Percentiles rank a stretch among this genome's conserved stretches.
These are phyloP conservation scores for Ascochyta viciae-villosae DNA, from an alignment of 2,329 filamentous ascomycete species.

Conservation along the genomic window DNA sequence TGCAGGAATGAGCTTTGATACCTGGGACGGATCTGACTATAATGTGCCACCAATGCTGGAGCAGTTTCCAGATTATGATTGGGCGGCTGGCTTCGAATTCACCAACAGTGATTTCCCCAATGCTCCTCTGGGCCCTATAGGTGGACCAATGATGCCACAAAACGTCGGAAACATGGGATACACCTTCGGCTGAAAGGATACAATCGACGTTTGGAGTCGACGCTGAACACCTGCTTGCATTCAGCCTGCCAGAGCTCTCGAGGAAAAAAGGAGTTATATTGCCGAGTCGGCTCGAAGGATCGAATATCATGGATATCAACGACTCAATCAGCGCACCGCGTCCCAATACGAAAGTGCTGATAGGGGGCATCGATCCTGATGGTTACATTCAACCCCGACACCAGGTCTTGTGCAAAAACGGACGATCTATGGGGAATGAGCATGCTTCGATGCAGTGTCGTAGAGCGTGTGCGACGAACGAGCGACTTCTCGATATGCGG, in stretches of 20 bases:
- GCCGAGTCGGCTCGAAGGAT: neutral
- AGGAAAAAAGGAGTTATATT: neutral
- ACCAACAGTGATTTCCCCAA: constrained; percentile 39
- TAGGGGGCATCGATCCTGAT: no score
- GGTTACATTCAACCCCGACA: no score
- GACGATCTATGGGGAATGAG: neutral
- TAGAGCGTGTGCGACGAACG: neutral
- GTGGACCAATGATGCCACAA: constrained; percentile 28
- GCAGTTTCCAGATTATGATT: constrained; percentile 49
- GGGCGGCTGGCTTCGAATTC: constrained; percentile 47
- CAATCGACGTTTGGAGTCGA: neutral
- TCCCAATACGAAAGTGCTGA: no score
- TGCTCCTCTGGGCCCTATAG: constrained; percentile 27
- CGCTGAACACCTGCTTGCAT: neutral
- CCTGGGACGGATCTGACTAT: constrained; percentile 40
- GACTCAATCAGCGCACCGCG: neutral
- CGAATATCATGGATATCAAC: neutral
- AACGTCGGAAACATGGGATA: constrained; percentile 34
- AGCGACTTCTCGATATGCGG: neutral
- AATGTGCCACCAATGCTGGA: constrained; percentile 40
- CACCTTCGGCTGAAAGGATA: constrained; percentile 31
- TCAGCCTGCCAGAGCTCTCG: neutral
- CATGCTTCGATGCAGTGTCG: neutral
- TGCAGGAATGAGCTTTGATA: constrained; percentile 34
- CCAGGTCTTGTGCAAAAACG: neutral